Evolutionary conservation across 1,284 basidiomycete species (phyloP).

Genomic region (Mycocalia duriaeana): DNA sequence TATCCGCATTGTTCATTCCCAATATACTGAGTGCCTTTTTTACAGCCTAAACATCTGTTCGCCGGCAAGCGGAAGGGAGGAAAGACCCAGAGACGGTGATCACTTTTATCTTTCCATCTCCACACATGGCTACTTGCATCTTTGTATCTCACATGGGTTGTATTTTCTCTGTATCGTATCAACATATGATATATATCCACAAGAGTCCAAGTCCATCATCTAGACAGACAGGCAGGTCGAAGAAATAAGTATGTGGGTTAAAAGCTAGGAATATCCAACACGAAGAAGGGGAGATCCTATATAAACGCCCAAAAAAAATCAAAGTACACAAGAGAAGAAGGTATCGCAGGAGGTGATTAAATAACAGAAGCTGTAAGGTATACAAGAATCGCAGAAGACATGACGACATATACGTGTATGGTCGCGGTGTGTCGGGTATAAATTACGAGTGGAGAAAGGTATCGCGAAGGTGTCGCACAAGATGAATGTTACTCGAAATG

Average conservation of each 20-base stretch:
- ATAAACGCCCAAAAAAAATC: conserved; percentile 2
- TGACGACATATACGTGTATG: no score
- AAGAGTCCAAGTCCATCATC: conserved; percentile 14
- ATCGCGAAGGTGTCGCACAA: conserved; percentile 5
- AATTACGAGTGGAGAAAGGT: conserved; percentile 4
- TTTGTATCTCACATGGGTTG: background rate
- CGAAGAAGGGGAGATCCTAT: no score
- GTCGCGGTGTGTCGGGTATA: no score
- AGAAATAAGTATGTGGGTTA: no score
- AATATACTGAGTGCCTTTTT: conserved; percentile 10
- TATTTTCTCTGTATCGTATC: background rate
- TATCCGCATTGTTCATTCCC: conserved; percentile 3
- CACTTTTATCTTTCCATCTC: conserved; percentile 5
- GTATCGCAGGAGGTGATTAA: conserved; percentile 2
- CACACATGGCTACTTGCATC: background rate
- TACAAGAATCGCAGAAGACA: background rate
- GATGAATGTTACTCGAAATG: background rate
- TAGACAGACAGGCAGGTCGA: conserved; percentile 8
- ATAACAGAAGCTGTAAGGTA: background rate
- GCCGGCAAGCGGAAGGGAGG: conserved; percentile 86
- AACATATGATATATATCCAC: background rate
- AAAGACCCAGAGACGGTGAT: conserved; percentile 78
- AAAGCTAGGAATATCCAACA: no score
- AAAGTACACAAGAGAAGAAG: conserved; percentile 1
- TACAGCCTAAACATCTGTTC: conserved; percentile 81